These are phyloP conservation scores for Syzygium jambos DNA, from an alignment of 345 rosid genomes.

Conservation along the genomic window DNA sequence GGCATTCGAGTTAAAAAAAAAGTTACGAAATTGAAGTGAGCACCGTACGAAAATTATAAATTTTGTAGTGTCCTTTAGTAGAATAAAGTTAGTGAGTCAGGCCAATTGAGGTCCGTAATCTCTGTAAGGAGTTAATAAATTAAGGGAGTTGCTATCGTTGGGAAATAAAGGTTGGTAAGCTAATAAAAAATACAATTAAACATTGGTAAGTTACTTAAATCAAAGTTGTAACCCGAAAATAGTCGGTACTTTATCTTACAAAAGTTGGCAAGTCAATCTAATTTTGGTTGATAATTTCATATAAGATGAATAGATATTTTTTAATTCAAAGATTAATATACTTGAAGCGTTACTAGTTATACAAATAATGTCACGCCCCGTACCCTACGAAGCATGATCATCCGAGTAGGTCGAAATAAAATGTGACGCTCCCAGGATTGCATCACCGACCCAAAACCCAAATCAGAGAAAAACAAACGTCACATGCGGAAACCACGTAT, in stretches of 20 bases:
- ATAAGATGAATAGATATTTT: not conserved
- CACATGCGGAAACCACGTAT: too few species aligned
- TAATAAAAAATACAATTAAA: not conserved
- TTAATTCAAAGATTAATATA: not conserved
- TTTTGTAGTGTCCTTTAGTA: not conserved
- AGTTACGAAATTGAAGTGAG: not conserved
- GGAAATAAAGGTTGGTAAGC: not conserved
- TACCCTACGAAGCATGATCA: too few species aligned
- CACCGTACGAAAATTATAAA: not conserved
- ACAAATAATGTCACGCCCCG: too few species aligned
- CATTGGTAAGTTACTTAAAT: not conserved
- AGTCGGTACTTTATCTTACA: not conserved
- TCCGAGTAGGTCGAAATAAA: too few species aligned
- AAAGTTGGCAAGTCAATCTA: not conserved
- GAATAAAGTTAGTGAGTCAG: not conserved
- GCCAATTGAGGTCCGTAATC: not conserved
- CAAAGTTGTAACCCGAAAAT: not conserved
- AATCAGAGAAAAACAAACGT: too few species aligned
- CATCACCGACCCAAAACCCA: too few species aligned
- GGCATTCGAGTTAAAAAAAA: too few species aligned
- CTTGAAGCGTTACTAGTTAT: not conserved
- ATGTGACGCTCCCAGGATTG: too few species aligned
- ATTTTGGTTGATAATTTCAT: not conserved
- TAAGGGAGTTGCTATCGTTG: not conserved
- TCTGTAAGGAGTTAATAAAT: not conserved